phyloP scores from a whole-genome alignment of 768 basidiomycete genomes.

The Cystobasidium tubakii region DNA sequence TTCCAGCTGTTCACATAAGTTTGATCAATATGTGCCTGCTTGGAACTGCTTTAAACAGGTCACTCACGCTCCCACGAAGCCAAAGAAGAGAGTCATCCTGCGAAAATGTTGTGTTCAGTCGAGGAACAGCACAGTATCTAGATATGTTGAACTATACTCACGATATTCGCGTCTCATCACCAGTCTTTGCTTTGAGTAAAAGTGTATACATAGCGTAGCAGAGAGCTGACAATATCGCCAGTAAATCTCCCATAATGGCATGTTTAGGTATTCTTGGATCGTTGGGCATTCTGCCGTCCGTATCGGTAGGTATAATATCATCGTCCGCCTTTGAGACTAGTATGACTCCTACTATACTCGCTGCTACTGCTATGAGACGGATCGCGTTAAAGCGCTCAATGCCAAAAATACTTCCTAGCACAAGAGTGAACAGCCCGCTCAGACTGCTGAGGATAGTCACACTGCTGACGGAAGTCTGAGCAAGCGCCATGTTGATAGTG shows the following conservation, averaged over 20 bases:
- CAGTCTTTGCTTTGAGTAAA: constrained; percentile 62
- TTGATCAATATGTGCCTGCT: not conserved
- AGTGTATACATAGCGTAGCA: constrained; percentile 85
- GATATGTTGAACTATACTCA: not conserved
- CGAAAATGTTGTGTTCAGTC: no score
- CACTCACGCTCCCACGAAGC: constrained; percentile 65
- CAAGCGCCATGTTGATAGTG: constrained; percentile 73
- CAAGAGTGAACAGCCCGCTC: constrained; percentile 86
- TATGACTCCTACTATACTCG: constrained; percentile 73
- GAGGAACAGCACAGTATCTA: not conserved
- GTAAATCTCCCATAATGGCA: constrained; percentile 66
- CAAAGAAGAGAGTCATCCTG: constrained; percentile 91
- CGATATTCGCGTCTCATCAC: constrained; percentile 43
- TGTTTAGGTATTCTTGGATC: constrained; percentile 36
- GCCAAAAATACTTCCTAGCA: constrained; percentile 69
- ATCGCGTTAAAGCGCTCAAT: constrained; percentile 69
- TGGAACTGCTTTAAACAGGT: no score
- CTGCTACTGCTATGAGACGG: constrained; percentile 70
- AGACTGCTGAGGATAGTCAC: constrained; percentile 63
- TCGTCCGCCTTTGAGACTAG: constrained; percentile 84
- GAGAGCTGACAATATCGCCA: constrained; percentile 78
- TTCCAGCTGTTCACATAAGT: constrained; percentile 58
- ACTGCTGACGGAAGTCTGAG: constrained; percentile 87
- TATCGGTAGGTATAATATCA: constrained; percentile 34
- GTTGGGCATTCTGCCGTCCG: not conserved